Percentiles rank a stretch among this genome's conserved stretches.
phyloP scores from a whole-genome alignment of 1,284 basidiomycete genomes.

The Naganishia sp. region DNA sequence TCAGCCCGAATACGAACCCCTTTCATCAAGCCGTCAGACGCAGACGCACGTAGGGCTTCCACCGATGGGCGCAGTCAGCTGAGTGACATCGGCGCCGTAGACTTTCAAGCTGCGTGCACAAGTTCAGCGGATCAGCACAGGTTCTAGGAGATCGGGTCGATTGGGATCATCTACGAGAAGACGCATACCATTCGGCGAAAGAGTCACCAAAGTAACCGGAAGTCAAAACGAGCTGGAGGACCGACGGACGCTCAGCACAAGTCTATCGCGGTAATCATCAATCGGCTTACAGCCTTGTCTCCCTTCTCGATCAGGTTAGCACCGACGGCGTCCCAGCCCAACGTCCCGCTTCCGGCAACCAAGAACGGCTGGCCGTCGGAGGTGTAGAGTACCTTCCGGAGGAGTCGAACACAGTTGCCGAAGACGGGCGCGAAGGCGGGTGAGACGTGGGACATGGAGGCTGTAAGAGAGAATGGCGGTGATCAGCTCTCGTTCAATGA shows the following conservation, averaged over 20 bases:
- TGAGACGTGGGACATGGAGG: slow-evolving; percentile 86
- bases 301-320: slow-evolving; percentile 78
- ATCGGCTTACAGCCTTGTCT: slow-evolving; percentile 66
- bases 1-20: not conserved
- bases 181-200: slow-evolving; percentile 72
- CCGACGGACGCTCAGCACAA: not conserved
- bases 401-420: slow-evolving; percentile 86
- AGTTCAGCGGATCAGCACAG: too few relatives aligned
- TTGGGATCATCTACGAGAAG: slow-evolving; percentile 1
- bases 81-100: slow-evolving; percentile 88
- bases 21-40: slow-evolving; percentile 19
- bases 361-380: slow-evolving; percentile 77
- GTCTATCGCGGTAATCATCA: not conserved
- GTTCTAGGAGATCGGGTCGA: too few relatives aligned
- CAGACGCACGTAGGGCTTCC: slow-evolving; percentile 64
- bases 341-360: slow-evolving; percentile 88
- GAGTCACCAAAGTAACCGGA: slow-evolving; percentile 88
- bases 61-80: slow-evolving; percentile 81
- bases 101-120: slow-evolving; percentile 64
- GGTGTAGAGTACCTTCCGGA: slow-evolving; percentile 75
- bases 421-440: slow-evolving; percentile 87
- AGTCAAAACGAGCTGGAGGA: slow-evolving; percentile 57
- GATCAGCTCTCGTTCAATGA: not conserved
- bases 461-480: not conserved
- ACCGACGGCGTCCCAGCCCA: slow-evolving; percentile 78